A percentile compares a stretch with the other conserved stretches of the same genome.
Evolutionary conservation across 2,329 filamentous ascomycete species (phyloP).

Genomic region (Aspergillus vadensis): DNA sequence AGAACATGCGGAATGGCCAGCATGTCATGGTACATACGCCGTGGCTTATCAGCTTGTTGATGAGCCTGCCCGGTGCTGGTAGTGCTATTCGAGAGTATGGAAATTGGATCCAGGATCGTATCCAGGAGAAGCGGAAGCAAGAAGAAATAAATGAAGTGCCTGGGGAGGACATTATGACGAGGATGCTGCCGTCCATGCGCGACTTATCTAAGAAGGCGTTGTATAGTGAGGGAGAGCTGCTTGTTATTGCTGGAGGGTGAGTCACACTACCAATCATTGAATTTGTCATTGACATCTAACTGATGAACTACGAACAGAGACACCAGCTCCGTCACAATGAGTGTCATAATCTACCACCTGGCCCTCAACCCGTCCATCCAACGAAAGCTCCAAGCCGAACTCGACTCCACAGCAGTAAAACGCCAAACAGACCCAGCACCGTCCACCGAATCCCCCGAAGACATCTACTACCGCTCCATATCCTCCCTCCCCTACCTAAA

Average conservation of each 20-base stretch:
- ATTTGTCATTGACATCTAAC: background rate
- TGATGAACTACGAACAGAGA: background rate
- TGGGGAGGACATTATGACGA: background rate
- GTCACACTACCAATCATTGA: background rate
- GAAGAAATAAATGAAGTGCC: background rate
- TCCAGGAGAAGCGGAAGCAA: background rate
- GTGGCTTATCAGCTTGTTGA: background rate
- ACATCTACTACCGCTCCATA: slow-evolving; percentile 2
- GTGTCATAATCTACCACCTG: background rate
- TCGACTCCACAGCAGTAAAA: no score
- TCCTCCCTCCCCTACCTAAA: background rate
- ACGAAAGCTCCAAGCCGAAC: background rate
- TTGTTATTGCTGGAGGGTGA: slow-evolving; percentile 1
- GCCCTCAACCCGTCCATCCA: background rate
- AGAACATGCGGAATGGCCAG: background rate
- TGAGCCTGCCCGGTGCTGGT: background rate
- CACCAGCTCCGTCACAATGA: background rate
- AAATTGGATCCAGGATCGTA: background rate
- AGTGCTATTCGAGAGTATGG: background rate
- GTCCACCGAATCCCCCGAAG: background rate
- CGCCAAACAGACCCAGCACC: no score
- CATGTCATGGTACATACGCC: background rate
- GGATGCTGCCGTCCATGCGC: background rate
- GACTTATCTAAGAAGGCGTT: background rate
- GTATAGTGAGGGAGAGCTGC: slow-evolving; percentile 1